phyloP scores from a whole-genome alignment of 176 grass and related monocot genomes.

The Triticum turgidum region DNA sequence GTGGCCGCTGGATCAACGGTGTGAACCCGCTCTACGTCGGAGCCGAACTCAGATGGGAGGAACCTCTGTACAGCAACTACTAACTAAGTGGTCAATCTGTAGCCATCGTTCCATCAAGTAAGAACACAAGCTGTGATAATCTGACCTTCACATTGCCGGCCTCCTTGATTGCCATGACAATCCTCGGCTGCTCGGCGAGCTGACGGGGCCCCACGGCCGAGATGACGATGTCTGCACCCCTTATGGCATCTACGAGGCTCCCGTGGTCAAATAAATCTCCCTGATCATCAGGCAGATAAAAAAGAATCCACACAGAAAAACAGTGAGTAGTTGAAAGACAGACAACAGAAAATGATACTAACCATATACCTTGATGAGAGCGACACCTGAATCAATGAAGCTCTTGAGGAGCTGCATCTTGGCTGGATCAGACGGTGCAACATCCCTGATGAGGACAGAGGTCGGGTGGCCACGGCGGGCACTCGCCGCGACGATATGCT shows the following conservation, averaged over 20 bases:
- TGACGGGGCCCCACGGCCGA: slow-evolving; percentile 28
- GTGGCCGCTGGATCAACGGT: neutral
- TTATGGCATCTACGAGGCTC: slow-evolving; percentile 20
- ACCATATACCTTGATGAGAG: neutral
- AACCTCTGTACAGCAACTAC: slow-evolving; percentile 42
- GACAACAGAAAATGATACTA: neutral
- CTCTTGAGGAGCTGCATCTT: slow-evolving; percentile 40
- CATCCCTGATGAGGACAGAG: slow-evolving; percentile 39
- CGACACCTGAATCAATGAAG: slow-evolving; percentile 43
- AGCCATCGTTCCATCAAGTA: neutral
- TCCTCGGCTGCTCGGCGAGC: slow-evolving; percentile 33
- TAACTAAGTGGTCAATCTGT: neutral
- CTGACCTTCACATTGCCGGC: slow-evolving; percentile 34
- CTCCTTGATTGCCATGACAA: slow-evolving; percentile 53
- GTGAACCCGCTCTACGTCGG: neutral
- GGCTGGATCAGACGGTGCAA: slow-evolving; percentile 17
- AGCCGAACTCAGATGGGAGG: slow-evolving; percentile 16
- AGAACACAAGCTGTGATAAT: neutral
- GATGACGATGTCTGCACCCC: slow-evolving; percentile 1
- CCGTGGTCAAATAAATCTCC: neutral
- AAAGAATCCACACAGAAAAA: neutral
- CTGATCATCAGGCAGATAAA: neutral
- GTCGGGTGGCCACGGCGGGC: slow-evolving; percentile 43
- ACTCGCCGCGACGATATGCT: slow-evolving; percentile 40
- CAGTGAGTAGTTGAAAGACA: neutral